phyloP scores from a whole-genome alignment of 179 eudicot species.

The Camellia oleifera region DNA sequence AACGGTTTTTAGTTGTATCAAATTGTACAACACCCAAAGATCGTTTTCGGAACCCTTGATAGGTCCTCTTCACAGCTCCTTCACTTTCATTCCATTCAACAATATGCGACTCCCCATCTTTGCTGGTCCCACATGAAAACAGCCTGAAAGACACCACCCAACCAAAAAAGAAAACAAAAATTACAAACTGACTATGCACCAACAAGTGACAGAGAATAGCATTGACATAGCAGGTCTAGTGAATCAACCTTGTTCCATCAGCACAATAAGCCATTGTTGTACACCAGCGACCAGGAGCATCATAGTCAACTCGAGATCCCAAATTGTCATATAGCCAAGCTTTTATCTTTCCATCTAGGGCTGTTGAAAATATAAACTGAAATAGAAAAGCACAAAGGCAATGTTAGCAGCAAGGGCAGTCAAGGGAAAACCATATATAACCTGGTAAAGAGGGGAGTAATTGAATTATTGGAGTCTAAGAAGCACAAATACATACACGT shows the following conservation, averaged over 20 bases:
- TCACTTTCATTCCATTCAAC: conserved; percentile 99
- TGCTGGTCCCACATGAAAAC: conserved; percentile 95
- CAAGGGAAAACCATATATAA: not conserved
- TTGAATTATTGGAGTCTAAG: not conserved
- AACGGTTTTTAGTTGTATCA: conserved; percentile 84
- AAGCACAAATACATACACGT: too few species aligned
- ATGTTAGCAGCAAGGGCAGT: conserved; percentile 9
- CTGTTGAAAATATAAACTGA: conserved; percentile 94
- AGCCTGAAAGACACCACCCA: conserved; percentile 38
- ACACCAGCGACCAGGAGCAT: conserved; percentile 97
- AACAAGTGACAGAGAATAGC: not conserved
- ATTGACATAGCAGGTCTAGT: not conserved
- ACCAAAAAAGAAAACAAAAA: conserved; percentile 11
- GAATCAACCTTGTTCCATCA: conserved; percentile 83
- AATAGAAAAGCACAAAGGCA: conserved; percentile 13
- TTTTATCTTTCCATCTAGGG: conserved; percentile 90
- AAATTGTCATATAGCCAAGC: conserved; percentile 97
- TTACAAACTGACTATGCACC: not conserved
- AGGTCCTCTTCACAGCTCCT: conserved; percentile 92
- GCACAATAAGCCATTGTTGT: conserved; percentile 96
- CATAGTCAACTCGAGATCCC: conserved; percentile 95
- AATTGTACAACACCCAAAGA: conserved; percentile 88
- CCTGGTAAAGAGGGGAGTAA: not conserved
- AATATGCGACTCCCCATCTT: conserved; percentile 89
- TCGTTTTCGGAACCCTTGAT: conserved; percentile 77